Evolutionary conservation across 768 basidiomycete genomes (phyloP), one percentile per base, ranked within the genome.

Genomic region (Calvatia gigantea): DNA sequence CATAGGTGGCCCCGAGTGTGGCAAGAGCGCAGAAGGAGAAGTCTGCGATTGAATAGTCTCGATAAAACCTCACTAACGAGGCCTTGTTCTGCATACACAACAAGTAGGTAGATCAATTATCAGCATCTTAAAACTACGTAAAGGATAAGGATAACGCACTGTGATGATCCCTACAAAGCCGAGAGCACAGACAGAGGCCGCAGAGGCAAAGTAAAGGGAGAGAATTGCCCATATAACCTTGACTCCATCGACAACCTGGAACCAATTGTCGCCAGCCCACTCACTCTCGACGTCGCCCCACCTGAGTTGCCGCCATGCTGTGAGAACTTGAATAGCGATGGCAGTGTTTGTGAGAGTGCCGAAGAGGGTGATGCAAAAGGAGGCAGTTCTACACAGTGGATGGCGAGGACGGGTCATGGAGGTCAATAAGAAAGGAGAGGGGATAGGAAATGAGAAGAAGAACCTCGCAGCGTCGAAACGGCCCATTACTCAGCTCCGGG

Each of bases 1-100:
- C 78, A 64, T 86, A 87, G 6, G 81, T 80, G 48, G 79, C 78
- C 31, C 84, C 52, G 14, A 77, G 64, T 9, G 86, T 79, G 38
- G 80, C 78, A 52, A 88, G 72, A 5, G 83, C 75, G 67, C 82
- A 82, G 69, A 89, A 87, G 3, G 79, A 78, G 64, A 91, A 84
- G 70, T 91, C 89, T 49, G 86, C 89, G 59, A 89, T 83, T 54
- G 88, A 83, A 60, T 86, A 91, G 73, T 89, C 89, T 58, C 89
- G 84, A 72, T 90, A 92, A 61, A 92, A 84, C 52, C 87, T 86
- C 48, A 92, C 82, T 59, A 84, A 81, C 0, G 82, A 71, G 3
- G 84, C 74, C 58, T 81, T 80, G 64, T 74, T 79, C 89, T 91
- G 41, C 50, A 31, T 5, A 43, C 7, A 21, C 19, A 28, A 19